Percentiles rank a stretch among this genome's conserved stretches.
Conservation (phyloP, 495 filamentous ascomycete species). For the Penicillium riverlandense region DNA sequence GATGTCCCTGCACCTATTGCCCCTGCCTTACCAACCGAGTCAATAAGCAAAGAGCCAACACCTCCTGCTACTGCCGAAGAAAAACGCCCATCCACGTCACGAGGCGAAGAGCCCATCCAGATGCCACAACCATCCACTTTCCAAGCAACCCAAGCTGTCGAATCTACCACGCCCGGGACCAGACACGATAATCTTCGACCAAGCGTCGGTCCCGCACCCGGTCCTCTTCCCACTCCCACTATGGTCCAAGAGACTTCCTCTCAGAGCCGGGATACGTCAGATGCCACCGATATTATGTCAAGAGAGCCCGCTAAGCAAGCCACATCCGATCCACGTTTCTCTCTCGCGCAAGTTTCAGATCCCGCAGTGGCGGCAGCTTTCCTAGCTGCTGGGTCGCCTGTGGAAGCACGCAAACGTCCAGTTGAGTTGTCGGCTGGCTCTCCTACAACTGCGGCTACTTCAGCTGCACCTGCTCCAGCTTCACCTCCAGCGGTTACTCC, state of each 20-base stretch:
- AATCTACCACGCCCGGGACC: neutral
- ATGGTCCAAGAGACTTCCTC: no score
- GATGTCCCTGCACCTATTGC: constrained; percentile 15
- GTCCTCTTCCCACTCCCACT: no score
- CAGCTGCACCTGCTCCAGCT: no score
- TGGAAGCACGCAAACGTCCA: no score
- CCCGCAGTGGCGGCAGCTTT: no score
- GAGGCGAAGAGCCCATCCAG: neutral
- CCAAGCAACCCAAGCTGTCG: neutral
- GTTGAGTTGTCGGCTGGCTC: no score
- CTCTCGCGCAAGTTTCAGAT: no score
- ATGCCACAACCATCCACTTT: neutral
- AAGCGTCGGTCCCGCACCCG: neutral
- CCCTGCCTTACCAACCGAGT: constrained; percentile 13
- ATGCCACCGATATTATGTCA: constrained; percentile 8
- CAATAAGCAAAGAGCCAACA: constrained; percentile 17
- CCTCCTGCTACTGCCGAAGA: constrained; percentile 9
- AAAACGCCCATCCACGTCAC: neutral
- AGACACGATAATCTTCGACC: neutral
- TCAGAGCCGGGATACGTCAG: constrained; percentile 13
- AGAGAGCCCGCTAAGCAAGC: no score
- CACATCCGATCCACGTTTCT: no score
- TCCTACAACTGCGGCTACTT: no score
- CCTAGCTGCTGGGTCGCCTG: no score
- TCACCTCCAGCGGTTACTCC: no score